Evolutionary conservation across 2,329 filamentous ascomycete genomes (phyloP).

Genomic region (Macroventuria anomochaeta): DNA sequence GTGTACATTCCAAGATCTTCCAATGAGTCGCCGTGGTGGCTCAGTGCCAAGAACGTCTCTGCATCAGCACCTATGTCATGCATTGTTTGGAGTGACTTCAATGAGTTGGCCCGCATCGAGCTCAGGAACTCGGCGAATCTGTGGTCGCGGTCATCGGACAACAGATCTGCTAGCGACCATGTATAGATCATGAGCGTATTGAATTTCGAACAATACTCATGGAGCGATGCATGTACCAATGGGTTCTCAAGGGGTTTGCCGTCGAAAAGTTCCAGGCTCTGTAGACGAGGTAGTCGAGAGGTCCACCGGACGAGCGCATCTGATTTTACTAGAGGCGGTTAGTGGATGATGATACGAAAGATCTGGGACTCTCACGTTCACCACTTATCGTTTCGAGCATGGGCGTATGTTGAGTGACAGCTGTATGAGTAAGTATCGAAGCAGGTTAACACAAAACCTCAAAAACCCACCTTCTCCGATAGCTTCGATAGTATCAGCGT

Average conservation of each 20-base stretch:
- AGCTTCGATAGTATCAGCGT: conserved; percentile 53
- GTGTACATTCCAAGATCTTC: conserved; percentile 61
- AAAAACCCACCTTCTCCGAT: conserved; percentile 55
- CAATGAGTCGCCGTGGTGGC: conserved; percentile 62
- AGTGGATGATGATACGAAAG: conserved; percentile 3
- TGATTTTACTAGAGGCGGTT: conserved; percentile 53
- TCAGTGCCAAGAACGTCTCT: conserved; percentile 62
- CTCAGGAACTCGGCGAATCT: conserved; percentile 66
- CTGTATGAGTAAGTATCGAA: conserved; percentile 36
- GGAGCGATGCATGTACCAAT: conserved; percentile 61
- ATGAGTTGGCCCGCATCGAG: conserved; percentile 61
- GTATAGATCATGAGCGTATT: conserved; percentile 65
- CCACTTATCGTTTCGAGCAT: conserved; percentile 67
- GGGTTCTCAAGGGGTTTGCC: conserved; percentile 65
- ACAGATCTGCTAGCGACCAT: conserved; percentile 46
- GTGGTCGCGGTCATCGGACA: conserved; percentile 59
- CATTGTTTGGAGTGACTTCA: conserved; percentile 66
- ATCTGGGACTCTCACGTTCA: conserved; percentile 47
- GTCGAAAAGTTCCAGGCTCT: conserved; percentile 65
- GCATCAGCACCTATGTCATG: conserved; percentile 62
- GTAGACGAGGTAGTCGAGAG: conserved; percentile 63
- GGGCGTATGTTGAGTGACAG: conserved; percentile 56
- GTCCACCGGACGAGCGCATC: conserved; percentile 65
- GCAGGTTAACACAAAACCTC: not conserved
- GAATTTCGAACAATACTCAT: conserved; percentile 66